A percentile compares a stretch with the other conserved stretches of the same genome.
phyloP scores from a whole-genome alignment of 2,329 filamentous ascomycete genomes.

The Raffaelea albimanens region DNA sequence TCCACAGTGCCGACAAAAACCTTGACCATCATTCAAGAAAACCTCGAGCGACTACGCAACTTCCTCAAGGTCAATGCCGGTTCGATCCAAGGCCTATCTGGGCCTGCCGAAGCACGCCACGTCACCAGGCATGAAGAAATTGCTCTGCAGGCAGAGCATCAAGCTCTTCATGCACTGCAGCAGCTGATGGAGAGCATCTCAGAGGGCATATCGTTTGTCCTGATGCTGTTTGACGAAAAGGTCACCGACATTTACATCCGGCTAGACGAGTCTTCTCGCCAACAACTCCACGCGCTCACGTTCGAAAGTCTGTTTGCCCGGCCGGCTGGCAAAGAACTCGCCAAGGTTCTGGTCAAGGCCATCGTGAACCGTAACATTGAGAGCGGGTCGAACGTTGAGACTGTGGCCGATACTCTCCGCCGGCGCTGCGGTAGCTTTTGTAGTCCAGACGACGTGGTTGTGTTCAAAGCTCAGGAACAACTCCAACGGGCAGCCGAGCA shows the following conservation, averaged over 20 bases:
- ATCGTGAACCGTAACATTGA: slow-evolving; percentile 98
- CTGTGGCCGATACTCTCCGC: slow-evolving; percentile 86
- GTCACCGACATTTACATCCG: slow-evolving; percentile 78
- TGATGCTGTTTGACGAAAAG: slow-evolving; percentile 89
- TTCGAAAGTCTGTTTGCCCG: slow-evolving; percentile 84
- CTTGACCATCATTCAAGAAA: slow-evolving; percentile 67
- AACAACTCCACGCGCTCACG: slow-evolving; percentile 65
- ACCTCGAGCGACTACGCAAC: slow-evolving; percentile 65
- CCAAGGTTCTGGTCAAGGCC: slow-evolving; percentile 89
- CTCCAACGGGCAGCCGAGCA: slow-evolving; percentile 81
- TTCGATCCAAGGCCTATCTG: slow-evolving; percentile 90
- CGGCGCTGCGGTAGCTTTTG: slow-evolving; percentile 94
- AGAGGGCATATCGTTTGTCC: slow-evolving; percentile 91
- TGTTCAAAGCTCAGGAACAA: slow-evolving; percentile 96
- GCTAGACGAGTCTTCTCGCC: slow-evolving; percentile 60
- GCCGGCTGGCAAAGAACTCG: slow-evolving; percentile 71
- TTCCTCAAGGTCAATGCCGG: slow-evolving; percentile 83
- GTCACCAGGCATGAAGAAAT: slow-evolving; percentile 85
- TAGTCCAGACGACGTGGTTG: slow-evolving; percentile 90
- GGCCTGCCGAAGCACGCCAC: slow-evolving; percentile 73
- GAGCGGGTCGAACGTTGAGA: slow-evolving; percentile 94
- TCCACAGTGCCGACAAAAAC: slow-evolving; percentile 61
- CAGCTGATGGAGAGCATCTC: slow-evolving; percentile 83
- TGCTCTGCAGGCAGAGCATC: slow-evolving; percentile 86
- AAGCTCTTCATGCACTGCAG: slow-evolving; percentile 78